A percentile compares a stretch with the other conserved stretches of the same genome.
Evolutionary conservation across 495 filamentous ascomycete species (phyloP).

Genomic region (Aspergillus avenaceus): DNA sequence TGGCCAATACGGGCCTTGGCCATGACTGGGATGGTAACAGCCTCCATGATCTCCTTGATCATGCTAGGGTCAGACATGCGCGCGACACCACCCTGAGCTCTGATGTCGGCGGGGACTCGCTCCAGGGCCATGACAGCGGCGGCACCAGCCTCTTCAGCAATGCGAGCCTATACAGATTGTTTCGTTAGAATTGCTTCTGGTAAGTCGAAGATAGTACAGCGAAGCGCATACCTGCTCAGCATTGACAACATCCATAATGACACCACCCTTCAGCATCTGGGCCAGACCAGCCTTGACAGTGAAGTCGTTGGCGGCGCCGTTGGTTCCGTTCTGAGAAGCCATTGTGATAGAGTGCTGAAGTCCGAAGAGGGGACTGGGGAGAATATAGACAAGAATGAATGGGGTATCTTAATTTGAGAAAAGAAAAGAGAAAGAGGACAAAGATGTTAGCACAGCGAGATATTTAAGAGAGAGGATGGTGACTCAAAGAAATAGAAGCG

Average conservation of each 20-base stretch:
- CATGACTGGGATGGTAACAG: constrained; percentile 99
- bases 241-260: constrained; percentile 99
- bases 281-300: constrained; percentile 90
- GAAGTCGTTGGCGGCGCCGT: constrained; percentile 48
- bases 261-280: constrained; percentile 96
- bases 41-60: constrained; percentile 94
- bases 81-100: constrained; percentile 85
- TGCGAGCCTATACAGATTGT: constrained; percentile 59
- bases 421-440: constrained; percentile 2
- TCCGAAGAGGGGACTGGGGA: too few species aligned
- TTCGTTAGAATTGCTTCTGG: background rate
- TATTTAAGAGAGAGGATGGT: constrained; percentile 5
- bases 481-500: constrained; percentile 17
- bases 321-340: constrained; percentile 25
- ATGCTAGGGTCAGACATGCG: constrained; percentile 95
- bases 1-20: constrained; percentile 98
- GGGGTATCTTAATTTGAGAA: constrained; percentile 1
- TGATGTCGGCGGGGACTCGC: constrained; percentile 95
- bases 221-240: constrained; percentile 65
- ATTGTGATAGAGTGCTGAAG: constrained; percentile 30
- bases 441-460: background rate
- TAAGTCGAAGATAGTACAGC: background rate
- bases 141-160: constrained; percentile 95
- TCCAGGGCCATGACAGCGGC: constrained; percentile 98
- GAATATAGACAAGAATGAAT: background rate